Percentiles rank a stretch among this genome's conserved stretches.
Evolutionary conservation across 768 basidiomycete genomes (phyloP).

Genomic region (Tylopilus balloui): DNA sequence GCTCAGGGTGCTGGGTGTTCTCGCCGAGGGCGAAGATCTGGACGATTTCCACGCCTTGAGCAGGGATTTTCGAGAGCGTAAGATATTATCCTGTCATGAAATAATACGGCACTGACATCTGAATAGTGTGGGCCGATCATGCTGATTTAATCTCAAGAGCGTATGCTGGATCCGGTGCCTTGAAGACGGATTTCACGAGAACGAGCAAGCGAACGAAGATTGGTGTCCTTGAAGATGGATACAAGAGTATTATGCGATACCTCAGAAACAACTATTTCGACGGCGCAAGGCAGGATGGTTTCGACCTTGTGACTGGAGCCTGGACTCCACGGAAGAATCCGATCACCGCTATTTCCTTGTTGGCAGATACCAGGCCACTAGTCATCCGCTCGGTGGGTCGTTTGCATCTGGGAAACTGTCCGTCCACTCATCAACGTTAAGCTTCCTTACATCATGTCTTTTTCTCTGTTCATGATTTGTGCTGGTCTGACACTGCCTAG

Average conservation of each 20-base stretch:
- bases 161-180: constrained; percentile 91
- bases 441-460: constrained; percentile 80
- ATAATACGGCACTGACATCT: constrained; percentile 6
- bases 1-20: constrained; percentile 65
- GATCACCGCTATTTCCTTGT: constrained; percentile 61
- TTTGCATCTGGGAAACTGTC: neutral
- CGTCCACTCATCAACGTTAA: constrained; percentile 31
- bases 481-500: constrained; percentile 84
- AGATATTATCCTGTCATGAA: constrained; percentile 25
- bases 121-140: constrained; percentile 94
- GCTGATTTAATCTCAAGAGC: constrained; percentile 86
- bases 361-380: constrained; percentile 78
- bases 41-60: constrained; percentile 81
- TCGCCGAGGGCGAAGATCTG: constrained; percentile 65
- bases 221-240: constrained; percentile 79
- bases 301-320: constrained; percentile 86
- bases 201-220: constrained; percentile 84
- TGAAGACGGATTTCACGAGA: constrained; percentile 95
- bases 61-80: constrained; percentile 84
- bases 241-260: constrained; percentile 81
- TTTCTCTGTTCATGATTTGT: constrained; percentile 84
- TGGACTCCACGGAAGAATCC: constrained; percentile 84
- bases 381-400: constrained; percentile 72
- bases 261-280: constrained; percentile 97
- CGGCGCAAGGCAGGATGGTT: constrained; percentile 89